Evolutionary conservation across 2,329 filamentous ascomycete genomes (phyloP).

Genomic region (Didymella sp.): DNA sequence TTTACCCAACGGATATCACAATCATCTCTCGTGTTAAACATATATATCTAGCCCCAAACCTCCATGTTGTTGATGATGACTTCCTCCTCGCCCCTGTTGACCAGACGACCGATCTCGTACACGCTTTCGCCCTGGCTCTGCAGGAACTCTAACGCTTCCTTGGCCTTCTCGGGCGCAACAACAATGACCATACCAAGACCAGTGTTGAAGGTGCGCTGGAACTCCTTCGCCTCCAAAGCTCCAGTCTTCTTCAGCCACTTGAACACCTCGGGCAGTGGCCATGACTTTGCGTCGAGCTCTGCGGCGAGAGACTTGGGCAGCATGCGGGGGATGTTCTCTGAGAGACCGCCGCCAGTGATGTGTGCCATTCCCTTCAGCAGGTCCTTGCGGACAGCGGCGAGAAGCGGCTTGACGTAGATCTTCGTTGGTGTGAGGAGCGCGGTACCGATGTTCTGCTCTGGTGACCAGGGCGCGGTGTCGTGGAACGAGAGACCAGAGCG

Average conservation of each 20-base stretch:
- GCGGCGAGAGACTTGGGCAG: conserved; percentile 79
- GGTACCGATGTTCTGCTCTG: conserved; percentile 68
- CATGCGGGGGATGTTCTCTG: conserved; percentile 95
- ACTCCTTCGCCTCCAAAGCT: conserved; percentile 78
- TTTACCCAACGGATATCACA: conserved; percentile 7
- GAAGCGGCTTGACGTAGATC: conserved; percentile 87
- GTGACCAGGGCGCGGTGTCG: conserved; percentile 78
- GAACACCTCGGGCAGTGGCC: conserved; percentile 81
- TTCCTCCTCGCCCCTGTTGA: conserved; percentile 60
- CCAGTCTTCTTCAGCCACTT: conserved; percentile 79
- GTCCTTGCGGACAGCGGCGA: conserved; percentile 66
- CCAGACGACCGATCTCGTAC: conserved; percentile 75
- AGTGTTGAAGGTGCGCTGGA: conserved; percentile 93
- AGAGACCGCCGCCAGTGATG: conserved; percentile 92
- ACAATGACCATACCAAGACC: conserved; percentile 94
- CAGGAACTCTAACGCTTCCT: conserved; percentile 66
- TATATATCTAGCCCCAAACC: conserved; percentile 47
- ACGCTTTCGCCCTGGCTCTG: conserved; percentile 76
- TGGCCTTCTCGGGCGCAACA: conserved; percentile 70
- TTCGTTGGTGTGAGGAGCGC: conserved; percentile 86
- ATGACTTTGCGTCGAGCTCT: conserved; percentile 77
- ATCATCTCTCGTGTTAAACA: no score
- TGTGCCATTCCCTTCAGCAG: conserved; percentile 92
- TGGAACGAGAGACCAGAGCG: conserved; percentile 73
- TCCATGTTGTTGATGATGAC: conserved; percentile 65